These are phyloP conservation scores for Suillus subluteus DNA, from an alignment of 768 basidiomycete species.

Conservation along the genomic window DNA sequence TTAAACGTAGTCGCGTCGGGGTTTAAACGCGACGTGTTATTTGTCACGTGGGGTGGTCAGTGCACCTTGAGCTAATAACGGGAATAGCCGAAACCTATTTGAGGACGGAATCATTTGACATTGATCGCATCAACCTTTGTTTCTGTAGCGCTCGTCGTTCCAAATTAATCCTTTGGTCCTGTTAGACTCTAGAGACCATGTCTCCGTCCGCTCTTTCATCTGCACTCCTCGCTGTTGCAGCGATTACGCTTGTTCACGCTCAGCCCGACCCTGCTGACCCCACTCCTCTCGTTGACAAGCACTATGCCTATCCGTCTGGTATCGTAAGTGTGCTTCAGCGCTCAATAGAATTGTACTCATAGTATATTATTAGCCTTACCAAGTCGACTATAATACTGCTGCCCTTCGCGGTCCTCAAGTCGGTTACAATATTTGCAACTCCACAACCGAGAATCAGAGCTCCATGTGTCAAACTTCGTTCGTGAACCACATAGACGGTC, in stretches of 20 bases:
- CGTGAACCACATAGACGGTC: conserved; percentile 59
- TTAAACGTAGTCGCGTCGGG: conserved; percentile 28
- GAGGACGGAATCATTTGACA: not conserved
- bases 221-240: conserved; percentile 43
- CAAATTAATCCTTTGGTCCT: conserved; percentile 1
- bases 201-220: conserved; percentile 45
- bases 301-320: conserved; percentile 45
- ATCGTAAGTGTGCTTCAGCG: conserved; percentile 38
- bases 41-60: conserved; percentile 32
- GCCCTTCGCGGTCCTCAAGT: conserved; percentile 57
- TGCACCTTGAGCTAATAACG: conserved; percentile 15
- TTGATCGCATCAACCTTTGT: not conserved
- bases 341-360: not conserved
- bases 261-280: conserved; percentile 45
- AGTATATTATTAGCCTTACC: conserved; percentile 44
- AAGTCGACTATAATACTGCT: conserved; percentile 45
- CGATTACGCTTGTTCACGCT: conserved; percentile 35
- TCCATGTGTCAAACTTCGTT: conserved; percentile 75
- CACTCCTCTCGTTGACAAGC: conserved; percentile 50
- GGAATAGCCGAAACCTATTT: conserved; percentile 29
- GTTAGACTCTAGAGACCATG: conserved; percentile 31
- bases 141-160: not conserved
- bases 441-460: conserved; percentile 59
- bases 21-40: conserved; percentile 19
- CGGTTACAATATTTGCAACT: conserved; percentile 73